phyloP scores from a whole-genome alignment of 176 grass and related monocot species.

The Metroxylon sagu region DNA sequence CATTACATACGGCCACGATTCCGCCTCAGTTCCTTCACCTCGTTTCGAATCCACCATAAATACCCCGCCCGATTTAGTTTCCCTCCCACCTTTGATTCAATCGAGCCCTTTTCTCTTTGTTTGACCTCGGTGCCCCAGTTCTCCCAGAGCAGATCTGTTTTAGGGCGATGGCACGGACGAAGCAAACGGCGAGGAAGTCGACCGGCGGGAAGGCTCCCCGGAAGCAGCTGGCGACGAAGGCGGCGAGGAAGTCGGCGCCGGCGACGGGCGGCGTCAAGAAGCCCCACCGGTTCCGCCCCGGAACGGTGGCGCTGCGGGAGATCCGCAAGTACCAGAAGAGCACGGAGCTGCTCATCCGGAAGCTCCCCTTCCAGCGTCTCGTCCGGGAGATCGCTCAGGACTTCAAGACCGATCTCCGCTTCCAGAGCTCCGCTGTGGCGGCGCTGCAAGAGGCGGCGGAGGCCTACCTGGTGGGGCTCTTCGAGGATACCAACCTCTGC shows the following conservation, averaged over 20 bases:
- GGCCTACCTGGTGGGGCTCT: conserved; percentile 17
- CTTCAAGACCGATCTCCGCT: conserved; percentile 23
- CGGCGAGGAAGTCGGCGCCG: conserved; percentile 21
- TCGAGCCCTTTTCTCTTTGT: no score
- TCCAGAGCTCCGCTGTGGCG: conserved; percentile 19
- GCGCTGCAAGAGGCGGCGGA: conserved; percentile 24
- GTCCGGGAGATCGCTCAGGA: conserved; percentile 26
- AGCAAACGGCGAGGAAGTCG: no score
- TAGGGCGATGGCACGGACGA: no score
- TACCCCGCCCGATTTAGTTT: no score
- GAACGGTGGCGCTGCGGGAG: conserved; percentile 14
- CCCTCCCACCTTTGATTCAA: no score
- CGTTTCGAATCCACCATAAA: no score
- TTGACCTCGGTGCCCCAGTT: no score
- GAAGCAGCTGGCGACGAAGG: neutral
- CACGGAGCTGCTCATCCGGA: conserved; percentile 23
- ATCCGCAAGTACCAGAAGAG: conserved; percentile 28
- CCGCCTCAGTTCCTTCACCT: no score
- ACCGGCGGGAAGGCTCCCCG: no score
- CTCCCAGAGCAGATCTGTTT: no score
- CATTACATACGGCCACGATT: no score
- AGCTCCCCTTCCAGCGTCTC: conserved; percentile 21
- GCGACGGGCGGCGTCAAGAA: conserved; percentile 20
- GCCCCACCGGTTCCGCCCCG: conserved; percentile 13
- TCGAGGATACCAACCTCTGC: conserved; percentile 27